These are phyloP conservation scores for Psilocybe sp. DNA, from an alignment of 768 basidiomycete genomes.

Conservation along the genomic window DNA sequence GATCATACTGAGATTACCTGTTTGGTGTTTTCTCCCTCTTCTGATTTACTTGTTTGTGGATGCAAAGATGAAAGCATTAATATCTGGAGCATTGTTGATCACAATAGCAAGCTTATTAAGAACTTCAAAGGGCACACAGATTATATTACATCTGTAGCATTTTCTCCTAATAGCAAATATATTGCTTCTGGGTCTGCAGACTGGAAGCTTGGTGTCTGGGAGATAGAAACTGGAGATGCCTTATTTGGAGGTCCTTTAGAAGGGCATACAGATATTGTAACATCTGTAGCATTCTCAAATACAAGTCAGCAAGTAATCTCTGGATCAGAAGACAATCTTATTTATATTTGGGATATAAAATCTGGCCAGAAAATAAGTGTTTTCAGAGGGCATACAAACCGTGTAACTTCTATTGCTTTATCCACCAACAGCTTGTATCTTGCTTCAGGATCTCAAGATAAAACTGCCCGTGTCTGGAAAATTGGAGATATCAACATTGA, in stretches of 20 bases:
- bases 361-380: neutral
- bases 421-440: slow-evolving; percentile 22
- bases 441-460: slow-evolving; percentile 17
- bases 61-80: no score
- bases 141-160: no score
- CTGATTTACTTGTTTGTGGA: no score
- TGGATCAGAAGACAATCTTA: slow-evolving; percentile 19
- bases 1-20: no score
- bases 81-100: no score
- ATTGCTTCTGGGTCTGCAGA: no score
- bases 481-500: slow-evolving; percentile 1
- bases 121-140: no score
- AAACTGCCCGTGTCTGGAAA: slow-evolving; percentile 21
- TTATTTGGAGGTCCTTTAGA: neutral
- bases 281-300: slow-evolving; percentile 12
- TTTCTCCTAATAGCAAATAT: no score
- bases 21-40: no score
- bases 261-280: neutral
- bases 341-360: slow-evolving; percentile 24
- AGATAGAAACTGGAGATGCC: no score
- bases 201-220: no score
- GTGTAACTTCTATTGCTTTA: slow-evolving; percentile 20
- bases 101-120: no score
- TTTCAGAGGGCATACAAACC: slow-evolving; percentile 1
- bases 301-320: slow-evolving; percentile 21